These are phyloP conservation scores for Geoglossum cookeanum DNA, from an alignment of 2,329 filamentous ascomycete species.

Conservation along the genomic window DNA sequence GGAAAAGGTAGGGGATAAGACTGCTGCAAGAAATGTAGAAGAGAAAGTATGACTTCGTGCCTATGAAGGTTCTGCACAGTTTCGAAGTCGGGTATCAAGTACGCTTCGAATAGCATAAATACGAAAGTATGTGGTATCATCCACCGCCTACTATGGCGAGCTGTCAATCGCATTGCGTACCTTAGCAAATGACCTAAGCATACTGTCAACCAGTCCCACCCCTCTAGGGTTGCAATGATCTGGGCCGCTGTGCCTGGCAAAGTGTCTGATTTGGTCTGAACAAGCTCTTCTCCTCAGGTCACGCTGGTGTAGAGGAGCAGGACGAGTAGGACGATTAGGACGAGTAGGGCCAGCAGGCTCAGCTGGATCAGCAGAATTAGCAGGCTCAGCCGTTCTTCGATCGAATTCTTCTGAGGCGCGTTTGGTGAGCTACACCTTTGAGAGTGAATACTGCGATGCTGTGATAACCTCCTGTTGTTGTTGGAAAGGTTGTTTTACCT, in stretches of 20 bases:
- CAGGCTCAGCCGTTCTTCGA: conserved; percentile 8
- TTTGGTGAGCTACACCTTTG: conserved; percentile 14
- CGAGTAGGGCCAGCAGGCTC: no score
- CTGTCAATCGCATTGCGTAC: no score
- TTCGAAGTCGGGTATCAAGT: no score
- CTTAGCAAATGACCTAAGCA: conserved; percentile 3
- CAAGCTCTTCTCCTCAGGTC: not conserved
- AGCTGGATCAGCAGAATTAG: no score
- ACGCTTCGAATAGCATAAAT: no score
- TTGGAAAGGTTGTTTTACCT: not conserved
- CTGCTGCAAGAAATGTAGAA: no score
- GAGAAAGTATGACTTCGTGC: no score
- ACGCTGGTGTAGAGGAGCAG: not conserved
- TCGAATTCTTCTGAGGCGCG: conserved; percentile 15
- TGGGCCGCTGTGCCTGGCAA: conserved; percentile 18
- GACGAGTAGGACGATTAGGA: not conserved
- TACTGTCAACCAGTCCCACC: conserved; percentile 7
- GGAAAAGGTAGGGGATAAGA: no score
- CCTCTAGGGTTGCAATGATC: conserved; percentile 19
- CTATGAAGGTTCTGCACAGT: no score
- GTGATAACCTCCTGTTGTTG: conserved; percentile 5
- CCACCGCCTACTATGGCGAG: no score
- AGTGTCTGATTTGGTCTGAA: conserved; percentile 9
- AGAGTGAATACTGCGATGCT: conserved; percentile 15
- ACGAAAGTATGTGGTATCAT: no score